phyloP scores from a whole-genome alignment of 805 yeast genomes.

The Barnettozyma pratensis region DNA sequence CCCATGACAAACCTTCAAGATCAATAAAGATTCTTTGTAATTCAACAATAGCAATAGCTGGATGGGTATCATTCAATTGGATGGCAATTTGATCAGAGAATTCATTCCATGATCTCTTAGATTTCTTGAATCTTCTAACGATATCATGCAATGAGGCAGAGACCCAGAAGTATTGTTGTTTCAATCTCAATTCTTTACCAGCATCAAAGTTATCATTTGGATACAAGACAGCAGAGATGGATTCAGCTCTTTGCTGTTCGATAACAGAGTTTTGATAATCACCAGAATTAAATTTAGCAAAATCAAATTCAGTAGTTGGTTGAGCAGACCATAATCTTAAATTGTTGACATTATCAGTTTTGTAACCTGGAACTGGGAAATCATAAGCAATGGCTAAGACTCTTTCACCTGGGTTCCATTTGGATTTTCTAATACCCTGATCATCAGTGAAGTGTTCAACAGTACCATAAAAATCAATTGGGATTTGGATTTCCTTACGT shows the following conservation, averaged over 20 bases:
- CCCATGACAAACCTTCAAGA: conserved; percentile 77
- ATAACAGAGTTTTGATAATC: conserved; percentile 81
- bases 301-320: conserved; percentile 90
- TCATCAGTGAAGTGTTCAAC: conserved; percentile 39
- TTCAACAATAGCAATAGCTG: conserved; percentile 87
- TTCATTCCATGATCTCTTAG: conserved; percentile 70
- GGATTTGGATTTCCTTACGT: conserved; percentile 80
- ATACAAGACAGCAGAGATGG: conserved; percentile 86
- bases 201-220: conserved; percentile 91
- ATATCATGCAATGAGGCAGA: conserved; percentile 91
- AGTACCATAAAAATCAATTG: conserved; percentile 85
- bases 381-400: conserved; percentile 88
- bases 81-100: conserved; percentile 85
- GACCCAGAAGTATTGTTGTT: conserved; percentile 97
- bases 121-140: conserved; percentile 81
- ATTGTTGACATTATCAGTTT: conserved; percentile 79
- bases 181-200: conserved; percentile 88
- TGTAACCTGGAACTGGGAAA: conserved; percentile 89
- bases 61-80: conserved; percentile 93
- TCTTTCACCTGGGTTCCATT: conserved; percentile 88
- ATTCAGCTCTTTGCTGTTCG: conserved; percentile 84
- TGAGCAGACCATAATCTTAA: conserved; percentile 85
- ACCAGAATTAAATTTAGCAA: conserved; percentile 85
- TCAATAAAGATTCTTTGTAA: conserved; percentile 83
- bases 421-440: conserved; percentile 50